These are phyloP conservation scores for Dentipellis sp. DNA, from an alignment of 768 basidiomycete genomes.

Conservation along the genomic window DNA sequence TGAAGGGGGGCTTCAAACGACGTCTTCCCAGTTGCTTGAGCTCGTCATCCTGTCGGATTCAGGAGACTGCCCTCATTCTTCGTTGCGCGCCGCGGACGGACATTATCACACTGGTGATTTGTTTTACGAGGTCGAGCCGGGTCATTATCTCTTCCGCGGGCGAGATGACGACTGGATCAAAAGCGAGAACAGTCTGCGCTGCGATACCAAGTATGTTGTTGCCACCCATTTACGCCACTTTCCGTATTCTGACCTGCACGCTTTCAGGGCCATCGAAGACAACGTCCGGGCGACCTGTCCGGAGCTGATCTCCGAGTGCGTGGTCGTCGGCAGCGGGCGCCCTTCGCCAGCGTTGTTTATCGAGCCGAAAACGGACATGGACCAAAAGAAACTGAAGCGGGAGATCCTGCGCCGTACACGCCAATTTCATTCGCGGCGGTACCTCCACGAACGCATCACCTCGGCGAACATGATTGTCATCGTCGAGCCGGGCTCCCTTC, in stretches of 20 bases:
- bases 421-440: conserved; percentile 65
- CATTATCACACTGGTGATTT: conserved; percentile 77
- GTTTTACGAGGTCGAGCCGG: conserved; percentile 55
- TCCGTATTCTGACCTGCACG: background rate
- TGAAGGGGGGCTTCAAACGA: conserved; percentile 40
- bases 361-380: conserved; percentile 42
- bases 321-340: conserved; percentile 69
- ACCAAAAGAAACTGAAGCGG: conserved; percentile 51
- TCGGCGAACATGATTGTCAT: conserved; percentile 57
- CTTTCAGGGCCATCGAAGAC: conserved; percentile 61
- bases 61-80: conserved; percentile 55
- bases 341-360: conserved; percentile 72
- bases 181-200: conserved; percentile 66
- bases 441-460: conserved; percentile 71
- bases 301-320: conserved; percentile 58
- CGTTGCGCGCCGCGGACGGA: conserved; percentile 52
- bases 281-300: conserved; percentile 59
- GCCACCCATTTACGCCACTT: background rate
- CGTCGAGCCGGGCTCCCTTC: conserved; percentile 56
- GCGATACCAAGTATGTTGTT: conserved; percentile 53
- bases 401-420: conserved; percentile 67
- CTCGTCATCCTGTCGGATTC: conserved; percentile 62
- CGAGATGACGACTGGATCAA: conserved; percentile 85
- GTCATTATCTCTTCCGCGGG: conserved; percentile 56
- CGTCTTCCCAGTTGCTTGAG: conserved; percentile 47